A percentile compares a stretch with the other conserved stretches of the same genome.
Conservation (phyloP, 2,329 filamentous ascomycete genomes). For the Trichoderma simmonsii region DNA sequence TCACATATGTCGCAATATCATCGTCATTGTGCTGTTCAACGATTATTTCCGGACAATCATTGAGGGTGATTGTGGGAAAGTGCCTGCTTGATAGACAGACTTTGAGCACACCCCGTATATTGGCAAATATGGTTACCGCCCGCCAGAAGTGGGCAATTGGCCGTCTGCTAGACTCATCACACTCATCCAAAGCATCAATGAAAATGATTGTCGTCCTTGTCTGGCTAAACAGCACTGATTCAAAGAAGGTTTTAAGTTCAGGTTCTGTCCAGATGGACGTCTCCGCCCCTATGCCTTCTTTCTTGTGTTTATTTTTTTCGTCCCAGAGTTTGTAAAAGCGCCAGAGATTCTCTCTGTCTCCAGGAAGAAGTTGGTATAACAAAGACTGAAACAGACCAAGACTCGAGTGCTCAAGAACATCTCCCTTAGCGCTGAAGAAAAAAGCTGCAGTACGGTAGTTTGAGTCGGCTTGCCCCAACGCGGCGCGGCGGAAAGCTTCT, state of each 20-base stretch:
- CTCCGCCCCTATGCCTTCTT: too few relatives aligned
- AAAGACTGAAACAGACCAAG: not conserved
- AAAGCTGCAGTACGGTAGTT: not conserved
- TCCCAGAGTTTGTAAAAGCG: not conserved
- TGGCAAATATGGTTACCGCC: too few relatives aligned
- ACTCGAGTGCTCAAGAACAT: not conserved
- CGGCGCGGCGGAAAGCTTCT: not conserved
- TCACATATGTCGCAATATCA: too few relatives aligned
- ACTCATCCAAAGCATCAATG: slow-evolving; percentile 4
- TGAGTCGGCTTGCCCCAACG: not conserved
- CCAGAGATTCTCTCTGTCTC: not conserved
- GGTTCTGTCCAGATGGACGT: not conserved
- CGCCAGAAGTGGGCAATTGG: not conserved
- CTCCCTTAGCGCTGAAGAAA: not conserved
- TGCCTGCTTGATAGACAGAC: too few relatives aligned
- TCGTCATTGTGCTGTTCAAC: too few relatives aligned
- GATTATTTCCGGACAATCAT: too few relatives aligned
- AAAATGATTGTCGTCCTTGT: not conserved
- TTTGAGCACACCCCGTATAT: too few relatives aligned
- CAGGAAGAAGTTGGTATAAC: not conserved
- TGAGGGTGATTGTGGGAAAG: too few relatives aligned
- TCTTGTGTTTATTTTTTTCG: too few relatives aligned
- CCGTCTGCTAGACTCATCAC: not conserved
- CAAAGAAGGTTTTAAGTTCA: not conserved
- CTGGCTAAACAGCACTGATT: not conserved